These are phyloP conservation scores for Gliomastix tumulicola DNA, from an alignment of 2,329 filamentous ascomycete species.

Conservation along the genomic window DNA sequence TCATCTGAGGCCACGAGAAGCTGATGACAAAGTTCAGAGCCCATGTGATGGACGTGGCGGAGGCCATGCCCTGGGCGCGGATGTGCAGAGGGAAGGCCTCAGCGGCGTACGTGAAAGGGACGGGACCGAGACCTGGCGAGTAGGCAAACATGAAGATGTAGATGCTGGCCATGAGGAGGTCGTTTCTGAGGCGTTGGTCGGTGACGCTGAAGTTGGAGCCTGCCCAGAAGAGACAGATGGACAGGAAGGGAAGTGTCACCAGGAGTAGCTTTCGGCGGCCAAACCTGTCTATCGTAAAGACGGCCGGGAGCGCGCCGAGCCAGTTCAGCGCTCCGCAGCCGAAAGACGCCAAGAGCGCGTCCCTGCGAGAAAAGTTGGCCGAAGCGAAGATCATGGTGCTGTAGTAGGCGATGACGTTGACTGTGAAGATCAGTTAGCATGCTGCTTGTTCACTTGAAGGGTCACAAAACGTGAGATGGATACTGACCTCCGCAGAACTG, in stretches of 20 bases:
- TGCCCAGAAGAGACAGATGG: conserved; percentile 23
- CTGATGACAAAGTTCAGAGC: conserved; percentile 18
- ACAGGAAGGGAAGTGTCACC: conserved; percentile 60
- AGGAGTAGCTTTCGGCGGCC: conserved; percentile 53
- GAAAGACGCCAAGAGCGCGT: conserved; percentile 31
- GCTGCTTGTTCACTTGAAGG: conserved; percentile 40
- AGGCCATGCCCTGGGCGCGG: conserved; percentile 42
- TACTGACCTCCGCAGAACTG: conserved; percentile 37
- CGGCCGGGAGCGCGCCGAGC: conserved; percentile 54
- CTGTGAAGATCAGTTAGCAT: conserved; percentile 17
- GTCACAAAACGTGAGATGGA: conserved; percentile 39
- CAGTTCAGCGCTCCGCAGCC: conserved; percentile 52
- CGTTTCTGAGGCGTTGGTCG: background rate
- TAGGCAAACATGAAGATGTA: conserved; percentile 26
- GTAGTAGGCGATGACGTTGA: conserved; percentile 45
- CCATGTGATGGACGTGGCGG: conserved; percentile 25
- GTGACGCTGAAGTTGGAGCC: conserved; percentile 14
- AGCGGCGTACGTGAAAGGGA: conserved; percentile 49
- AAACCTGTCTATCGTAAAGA: conserved; percentile 59
- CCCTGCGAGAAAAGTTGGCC: conserved; percentile 28
- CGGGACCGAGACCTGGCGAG: conserved; percentile 43
- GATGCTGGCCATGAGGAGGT: conserved; percentile 13
- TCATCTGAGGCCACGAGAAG: conserved; percentile 14
- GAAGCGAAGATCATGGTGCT: conserved; percentile 36
- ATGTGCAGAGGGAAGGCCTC: conserved; percentile 48